These are phyloP conservation scores for Copromyces sp. DNA, from an alignment of 495 filamentous ascomycete genomes.

Conservation along the genomic window DNA sequence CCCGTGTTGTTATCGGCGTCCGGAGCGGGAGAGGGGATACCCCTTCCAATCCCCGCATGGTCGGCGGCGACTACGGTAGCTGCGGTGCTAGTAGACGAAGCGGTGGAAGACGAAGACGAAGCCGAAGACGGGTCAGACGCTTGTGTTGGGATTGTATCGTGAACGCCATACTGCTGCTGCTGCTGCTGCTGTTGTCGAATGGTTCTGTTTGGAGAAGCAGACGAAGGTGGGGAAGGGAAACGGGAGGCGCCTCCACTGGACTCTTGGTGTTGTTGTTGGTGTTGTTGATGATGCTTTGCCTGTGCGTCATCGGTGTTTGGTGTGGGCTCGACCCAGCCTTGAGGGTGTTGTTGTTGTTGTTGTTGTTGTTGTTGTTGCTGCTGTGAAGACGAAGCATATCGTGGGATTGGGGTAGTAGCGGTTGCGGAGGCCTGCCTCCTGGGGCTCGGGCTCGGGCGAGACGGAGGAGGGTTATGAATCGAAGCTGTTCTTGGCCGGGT, in stretches of 20 bases:
- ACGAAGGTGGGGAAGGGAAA: slow-evolving; percentile 39
- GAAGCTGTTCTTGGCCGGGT: neutral
- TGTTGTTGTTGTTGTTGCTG: slow-evolving; percentile 1
- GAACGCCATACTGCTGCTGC: slow-evolving; percentile 31
- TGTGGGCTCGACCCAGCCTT: slow-evolving; percentile 5
- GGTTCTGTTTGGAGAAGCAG: slow-evolving; percentile 30
- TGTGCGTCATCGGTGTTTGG: neutral
- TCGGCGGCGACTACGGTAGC: slow-evolving; percentile 17
- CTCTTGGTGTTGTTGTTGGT: slow-evolving; percentile 1
- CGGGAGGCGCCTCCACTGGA: slow-evolving; percentile 27
- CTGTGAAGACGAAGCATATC: slow-evolving; percentile 1
- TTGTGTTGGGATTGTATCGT: slow-evolving; percentile 17
- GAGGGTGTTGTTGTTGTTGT: neutral
- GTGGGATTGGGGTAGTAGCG: slow-evolving; percentile 1
- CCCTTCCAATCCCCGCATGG: slow-evolving; percentile 8
- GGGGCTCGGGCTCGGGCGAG: slow-evolving; percentile 18
- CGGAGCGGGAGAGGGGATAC: slow-evolving; percentile 55
- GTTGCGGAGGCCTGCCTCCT: slow-evolving; percentile 20
- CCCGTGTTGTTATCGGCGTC: slow-evolving; percentile 10
- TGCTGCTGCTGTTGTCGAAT: slow-evolving; percentile 19
- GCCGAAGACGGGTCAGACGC: slow-evolving; percentile 22
- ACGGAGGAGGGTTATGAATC: slow-evolving; percentile 3
- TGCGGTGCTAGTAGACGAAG: slow-evolving; percentile 26
- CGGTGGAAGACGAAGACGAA: slow-evolving; percentile 38
- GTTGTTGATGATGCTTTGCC: slow-evolving; percentile 8